Conservation (phyloP, 441 rosid species). For the Erysimum pusillum region DNA sequence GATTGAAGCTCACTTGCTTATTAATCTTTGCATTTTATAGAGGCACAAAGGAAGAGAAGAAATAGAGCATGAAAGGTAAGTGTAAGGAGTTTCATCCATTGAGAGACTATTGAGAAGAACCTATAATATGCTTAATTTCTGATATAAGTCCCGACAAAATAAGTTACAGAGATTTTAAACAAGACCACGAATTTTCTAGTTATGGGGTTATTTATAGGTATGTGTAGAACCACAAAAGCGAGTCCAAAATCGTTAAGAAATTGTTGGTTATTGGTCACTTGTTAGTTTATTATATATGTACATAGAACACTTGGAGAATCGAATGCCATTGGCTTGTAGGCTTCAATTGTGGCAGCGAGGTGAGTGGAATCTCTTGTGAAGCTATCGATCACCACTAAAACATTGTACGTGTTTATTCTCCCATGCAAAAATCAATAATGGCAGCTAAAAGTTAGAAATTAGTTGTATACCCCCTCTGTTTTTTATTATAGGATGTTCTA, state of each 20-base stretch:
- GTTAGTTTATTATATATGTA: constrained; percentile 21
- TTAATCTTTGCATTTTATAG: constrained; percentile 20
- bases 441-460: background rate
- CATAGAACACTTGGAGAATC: constrained; percentile 34
- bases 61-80: constrained; percentile 24
- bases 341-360: constrained; percentile 20
- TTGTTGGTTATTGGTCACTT: too few species aligned
- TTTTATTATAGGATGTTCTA: too few species aligned
- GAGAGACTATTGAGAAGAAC: constrained; percentile 34
- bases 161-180: constrained; percentile 13
- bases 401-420: background rate
- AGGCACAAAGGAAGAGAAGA: constrained; percentile 13
- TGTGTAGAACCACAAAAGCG: constrained; percentile 3
- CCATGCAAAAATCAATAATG: constrained; percentile 22
- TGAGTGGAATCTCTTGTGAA: constrained; percentile 16
- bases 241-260: constrained; percentile 5
- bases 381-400: constrained; percentile 17
- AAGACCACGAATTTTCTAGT: constrained; percentile 9
- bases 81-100: constrained; percentile 32
- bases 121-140: constrained; percentile 12
- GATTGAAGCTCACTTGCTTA: constrained; percentile 2
- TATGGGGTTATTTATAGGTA: background rate
- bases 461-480: background rate
- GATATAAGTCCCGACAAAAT: constrained; percentile 24
- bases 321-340: constrained; percentile 34